Conservation (phyloP, 495 filamentous ascomycete genomes). For the Beverwykella pulmonaria region DNA sequence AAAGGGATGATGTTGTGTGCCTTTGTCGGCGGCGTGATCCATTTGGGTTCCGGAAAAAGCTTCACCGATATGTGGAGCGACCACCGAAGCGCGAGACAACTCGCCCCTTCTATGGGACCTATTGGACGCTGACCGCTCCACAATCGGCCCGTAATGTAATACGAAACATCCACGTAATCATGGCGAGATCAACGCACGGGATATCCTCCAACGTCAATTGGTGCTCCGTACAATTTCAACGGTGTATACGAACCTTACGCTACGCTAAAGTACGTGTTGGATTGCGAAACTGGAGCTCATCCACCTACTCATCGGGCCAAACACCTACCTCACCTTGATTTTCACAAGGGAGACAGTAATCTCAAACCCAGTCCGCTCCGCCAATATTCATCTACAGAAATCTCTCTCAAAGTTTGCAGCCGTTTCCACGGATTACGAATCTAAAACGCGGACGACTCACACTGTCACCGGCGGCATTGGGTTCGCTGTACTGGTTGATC, state of each 20-base stretch:
- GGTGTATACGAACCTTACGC: too few species aligned
- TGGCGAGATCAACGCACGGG: not conserved
- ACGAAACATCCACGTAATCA: constrained; percentile 13
- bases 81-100: constrained; percentile 6
- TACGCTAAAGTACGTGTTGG: too few species aligned
- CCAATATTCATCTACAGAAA: too few species aligned
- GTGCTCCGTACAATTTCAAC: not conserved
- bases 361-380: not conserved
- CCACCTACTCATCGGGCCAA: not conserved
- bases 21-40: constrained; percentile 21
- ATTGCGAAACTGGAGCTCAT: too few species aligned
- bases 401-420: not conserved
- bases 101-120: not conserved
- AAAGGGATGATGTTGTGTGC: not conserved
- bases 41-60: not conserved
- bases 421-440: not conserved
- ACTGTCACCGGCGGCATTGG: too few species aligned
- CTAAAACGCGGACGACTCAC: not conserved
- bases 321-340: not conserved
- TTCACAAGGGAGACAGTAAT: not conserved
- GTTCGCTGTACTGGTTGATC: too few species aligned
- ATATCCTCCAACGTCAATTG: not conserved
- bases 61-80: not conserved
- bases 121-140: not conserved
- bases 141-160: constrained; percentile 7